Base-by-base conservation (phyloP, 1,139 yeast species). In the Diutina scorzettiae region DNA sequence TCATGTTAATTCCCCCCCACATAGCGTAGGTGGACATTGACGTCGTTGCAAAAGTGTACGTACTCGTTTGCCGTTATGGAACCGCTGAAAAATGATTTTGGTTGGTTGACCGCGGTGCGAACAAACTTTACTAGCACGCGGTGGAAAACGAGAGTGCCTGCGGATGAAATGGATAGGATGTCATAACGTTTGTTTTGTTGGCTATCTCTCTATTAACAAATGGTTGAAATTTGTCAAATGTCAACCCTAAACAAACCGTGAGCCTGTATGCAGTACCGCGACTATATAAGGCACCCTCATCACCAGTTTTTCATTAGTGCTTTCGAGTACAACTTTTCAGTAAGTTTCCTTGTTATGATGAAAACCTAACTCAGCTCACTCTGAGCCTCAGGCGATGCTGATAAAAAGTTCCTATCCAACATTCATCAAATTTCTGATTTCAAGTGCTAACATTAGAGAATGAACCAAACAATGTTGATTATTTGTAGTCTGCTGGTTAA, bases 291-390 rank as follows among this genome's bases (percentile, higher is more conserved):
- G n/a, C n/a, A n/a, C n/a, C n/a, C n/a, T n/a, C n/a, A n/a, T n/a
- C n/a, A n/a, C n/a, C n/a, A n/a, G n/a, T n/a, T n/a, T n/a, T n/a
- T n/a, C n/a, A n/a, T n/a, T n/a, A n/a, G n/a, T n/a, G n/a, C n/a
- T n/a, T n/a, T n/a, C n/a, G n/a, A n/a, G n/a, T n/a, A n/a, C n/a
- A n/a, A n/a, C n/a, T n/a, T n/a, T n/a, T n/a, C 23, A 11, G 33
- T 30, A 30, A 30, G 33, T 30, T 30, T 30, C 12, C 27, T 34
- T 34, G 39, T 34, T 34, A 23, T 34, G 39, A 34, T 34, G 39
- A 34, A 34, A 34, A 34, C 29, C 20, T 23, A 34, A 34, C 39
- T 34, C 39, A 34, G 39, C 39, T 34, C 39, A 34, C 39, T 34
- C 39, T 21, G 39, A 34, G 39, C 28, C 17, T 20, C n/a, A 5